Evolutionary conservation across 441 rosid genomes (phyloP).

Genomic region (Pelargonium myrrhifolium): DNA sequence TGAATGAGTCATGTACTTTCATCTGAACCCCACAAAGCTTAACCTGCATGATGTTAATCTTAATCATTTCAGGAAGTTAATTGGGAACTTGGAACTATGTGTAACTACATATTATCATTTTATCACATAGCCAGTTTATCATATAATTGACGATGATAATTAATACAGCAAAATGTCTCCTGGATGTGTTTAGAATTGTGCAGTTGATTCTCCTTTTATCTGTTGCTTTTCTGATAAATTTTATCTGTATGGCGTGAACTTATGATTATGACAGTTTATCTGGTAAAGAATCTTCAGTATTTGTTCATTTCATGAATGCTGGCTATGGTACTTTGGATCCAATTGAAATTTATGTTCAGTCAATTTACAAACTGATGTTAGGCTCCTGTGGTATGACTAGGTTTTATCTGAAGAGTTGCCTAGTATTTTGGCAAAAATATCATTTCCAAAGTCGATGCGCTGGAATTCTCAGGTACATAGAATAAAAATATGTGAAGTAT

Average conservation of each 20-base stretch:
- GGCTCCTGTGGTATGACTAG: constrained; percentile 27
- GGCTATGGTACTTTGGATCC: not conserved
- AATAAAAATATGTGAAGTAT: not conserved
- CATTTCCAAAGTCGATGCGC: constrained; percentile 92
- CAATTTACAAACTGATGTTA: not conserved
- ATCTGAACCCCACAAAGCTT: no score
- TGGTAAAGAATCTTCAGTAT: not conserved
- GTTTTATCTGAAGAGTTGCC: constrained; percentile 84
- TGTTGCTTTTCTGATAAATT: not conserved
- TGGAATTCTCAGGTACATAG: constrained; percentile 82
- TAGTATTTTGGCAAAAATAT: constrained; percentile 53
- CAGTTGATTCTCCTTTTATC: not conserved
- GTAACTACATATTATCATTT: no score
- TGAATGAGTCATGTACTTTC: no score
- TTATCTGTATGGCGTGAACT: not conserved
- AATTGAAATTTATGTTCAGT: not conserved
- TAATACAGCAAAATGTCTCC: not conserved
- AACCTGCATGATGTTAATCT: no score
- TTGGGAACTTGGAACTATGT: no score
- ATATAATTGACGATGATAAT: not conserved
- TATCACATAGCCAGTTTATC: no score
- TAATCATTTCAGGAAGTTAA: no score
- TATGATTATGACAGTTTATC: not conserved
- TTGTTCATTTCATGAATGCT: not conserved
- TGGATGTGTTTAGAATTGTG: not conserved